phyloP scores from a whole-genome alignment of 345 rosid species.

The Toxicodendron radicans region DNA sequence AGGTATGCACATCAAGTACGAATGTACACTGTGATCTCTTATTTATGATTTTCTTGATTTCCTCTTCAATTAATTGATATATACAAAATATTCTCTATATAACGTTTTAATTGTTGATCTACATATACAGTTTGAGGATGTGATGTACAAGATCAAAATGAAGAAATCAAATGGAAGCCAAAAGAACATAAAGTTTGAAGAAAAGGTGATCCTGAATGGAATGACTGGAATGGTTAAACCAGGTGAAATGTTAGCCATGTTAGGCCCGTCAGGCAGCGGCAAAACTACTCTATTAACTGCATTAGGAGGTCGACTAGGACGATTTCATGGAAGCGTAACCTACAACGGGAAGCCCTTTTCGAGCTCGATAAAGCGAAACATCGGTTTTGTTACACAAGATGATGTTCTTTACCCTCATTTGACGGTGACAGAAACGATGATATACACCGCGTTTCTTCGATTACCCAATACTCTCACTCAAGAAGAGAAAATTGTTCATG shows the following conservation, averaged over 20 bases:
- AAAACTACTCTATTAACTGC: conserved; percentile 57
- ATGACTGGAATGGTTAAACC: conserved; percentile 49
- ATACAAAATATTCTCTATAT: no score
- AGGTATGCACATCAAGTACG: conserved; percentile 27
- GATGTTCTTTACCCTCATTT: conserved; percentile 53
- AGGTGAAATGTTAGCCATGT: conserved; percentile 58
- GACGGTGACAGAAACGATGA: conserved; percentile 38
- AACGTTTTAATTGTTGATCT: background rate
- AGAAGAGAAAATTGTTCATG: conserved; percentile 41
- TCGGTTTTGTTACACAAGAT: conserved; percentile 64
- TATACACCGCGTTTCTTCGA: conserved; percentile 38
- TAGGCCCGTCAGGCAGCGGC: conserved; percentile 63
- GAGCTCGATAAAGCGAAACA: conserved; percentile 40
- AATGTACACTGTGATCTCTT: no score
- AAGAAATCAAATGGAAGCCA: conserved; percentile 19
- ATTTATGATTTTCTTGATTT: no score
- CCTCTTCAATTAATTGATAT: no score
- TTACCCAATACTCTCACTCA: conserved; percentile 29
- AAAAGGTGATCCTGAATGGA: conserved; percentile 47
- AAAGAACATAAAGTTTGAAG: conserved; percentile 28
- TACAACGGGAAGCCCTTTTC: conserved; percentile 51
- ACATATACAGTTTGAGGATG: conserved; percentile 51
- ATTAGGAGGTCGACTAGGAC: conserved; percentile 48
- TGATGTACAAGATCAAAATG: conserved; percentile 41
- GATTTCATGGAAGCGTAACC: conserved; percentile 40